Conservation (phyloP, 768 basidiomycete genomes). For the Lentinula detonsa region DNA sequence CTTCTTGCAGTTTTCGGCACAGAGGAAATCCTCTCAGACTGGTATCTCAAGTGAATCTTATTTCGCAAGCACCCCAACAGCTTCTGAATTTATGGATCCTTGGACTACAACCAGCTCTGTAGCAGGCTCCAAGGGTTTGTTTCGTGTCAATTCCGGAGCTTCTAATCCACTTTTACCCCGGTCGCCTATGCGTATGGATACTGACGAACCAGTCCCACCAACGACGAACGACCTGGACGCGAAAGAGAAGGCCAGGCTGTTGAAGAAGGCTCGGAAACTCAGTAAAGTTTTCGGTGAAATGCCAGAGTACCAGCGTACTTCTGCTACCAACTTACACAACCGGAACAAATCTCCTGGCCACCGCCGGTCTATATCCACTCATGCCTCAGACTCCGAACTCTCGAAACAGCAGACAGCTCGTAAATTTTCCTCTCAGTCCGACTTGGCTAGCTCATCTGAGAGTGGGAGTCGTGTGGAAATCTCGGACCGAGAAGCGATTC, state of each 20-base stretch:
- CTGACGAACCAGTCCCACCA: conserved; percentile 15
- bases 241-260: conserved; percentile 28
- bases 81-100: background rate
- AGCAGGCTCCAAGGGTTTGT: background rate
- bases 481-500: background rate
- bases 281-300: conserved; percentile 29
- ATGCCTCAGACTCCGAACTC: background rate
- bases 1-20: conserved; percentile 16
- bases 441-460: background rate
- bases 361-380: background rate
- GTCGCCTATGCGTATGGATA: conserved; percentile 7
- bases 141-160: background rate
- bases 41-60: conserved; percentile 4
- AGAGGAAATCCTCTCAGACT: background rate
- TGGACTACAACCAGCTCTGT: background rate
- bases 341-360: background rate
- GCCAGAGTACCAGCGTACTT: background rate
- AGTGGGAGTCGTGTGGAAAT: background rate
- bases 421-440: conserved; percentile 1
- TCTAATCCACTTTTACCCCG: background rate
- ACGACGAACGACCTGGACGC: conserved; percentile 27
- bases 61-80: background rate
- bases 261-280: conserved; percentile 38
- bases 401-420: background rate
- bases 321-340: background rate